Base-by-base conservation (phyloP, 2,329 filamentous ascomycete species). In the Phialemoniopsis sp. region DNA sequence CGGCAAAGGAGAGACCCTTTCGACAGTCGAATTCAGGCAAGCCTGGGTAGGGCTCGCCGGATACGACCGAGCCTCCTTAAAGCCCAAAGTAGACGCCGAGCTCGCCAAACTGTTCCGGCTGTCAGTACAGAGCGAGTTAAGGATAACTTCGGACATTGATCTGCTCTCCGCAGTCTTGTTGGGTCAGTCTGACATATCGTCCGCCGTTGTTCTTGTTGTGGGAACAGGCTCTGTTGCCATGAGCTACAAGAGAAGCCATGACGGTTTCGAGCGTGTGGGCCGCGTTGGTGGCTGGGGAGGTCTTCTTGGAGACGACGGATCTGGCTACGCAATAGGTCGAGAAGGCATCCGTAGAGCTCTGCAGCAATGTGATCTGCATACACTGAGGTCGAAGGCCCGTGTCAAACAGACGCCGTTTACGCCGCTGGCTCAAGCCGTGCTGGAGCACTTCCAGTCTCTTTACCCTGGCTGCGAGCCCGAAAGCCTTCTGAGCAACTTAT, bases 211-310 rank as follows among this genome's bases (percentile, higher is more conserved):
- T 3, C 46, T 70, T 5, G 58, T 70, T 5, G 64, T 64, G 10
- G 67, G 67, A 0, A 70, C 67, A 0, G 66, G 67, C 0, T 66
- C 63, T 9, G 55, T 69, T 3, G 60, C 59, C n/a, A 67, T 67
- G 54, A 54, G 54, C 14, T 70, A 62, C 46, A 41, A 42, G 9
- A 47, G 48, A n/a, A 38, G 47, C 13, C 29, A 34, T 36, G 34
- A 37, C 4, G 37, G 39, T 0, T 54, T 59, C 28, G 32, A 45
- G 7, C 55, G 56, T 2, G 53, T 54, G 3, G 56, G 54, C n/a
- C 55, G 66, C 4, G 53, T 55, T 5, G 67, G 67, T 3, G 67
- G 67, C 12, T 70, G 67, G 67, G 66, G 67, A 4, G 53, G 61
- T 40, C 48, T 68, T 5, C 50, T 70, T 3, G 65, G 67, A 1